phyloP scores from a whole-genome alignment of 1,284 basidiomycete genomes.

The Ganoderma boninense region DNA sequence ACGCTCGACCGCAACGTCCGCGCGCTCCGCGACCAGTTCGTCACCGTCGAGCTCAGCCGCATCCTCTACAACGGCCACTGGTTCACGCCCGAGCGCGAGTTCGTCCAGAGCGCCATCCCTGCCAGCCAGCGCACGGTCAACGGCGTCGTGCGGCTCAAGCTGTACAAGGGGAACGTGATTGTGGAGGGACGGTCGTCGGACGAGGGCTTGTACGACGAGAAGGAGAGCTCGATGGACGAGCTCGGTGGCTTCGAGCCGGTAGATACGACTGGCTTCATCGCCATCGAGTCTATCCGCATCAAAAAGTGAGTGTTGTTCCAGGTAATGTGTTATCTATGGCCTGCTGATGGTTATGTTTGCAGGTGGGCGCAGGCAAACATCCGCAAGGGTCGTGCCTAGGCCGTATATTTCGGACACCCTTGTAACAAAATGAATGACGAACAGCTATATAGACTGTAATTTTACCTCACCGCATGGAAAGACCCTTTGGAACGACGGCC shows the following conservation, averaged over 20 bases:
- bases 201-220: conserved; percentile 96
- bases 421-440: not conserved
- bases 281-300: conserved; percentile 94
- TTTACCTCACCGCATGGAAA: not conserved
- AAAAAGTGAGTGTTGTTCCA: conserved; percentile 77
- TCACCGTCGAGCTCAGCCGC: conserved; percentile 89
- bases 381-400: conserved; percentile 65
- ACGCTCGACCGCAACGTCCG: conserved; percentile 98
- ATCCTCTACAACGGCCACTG: conserved; percentile 98
- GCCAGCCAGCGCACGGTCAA: conserved; percentile 97
- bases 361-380: conserved; percentile 89
- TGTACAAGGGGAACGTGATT: conserved; percentile 97
- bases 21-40: conserved; percentile 92
- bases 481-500: not conserved
- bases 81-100: conserved; percentile 98
- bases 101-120: conserved; percentile 89
- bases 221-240: conserved; percentile 99
- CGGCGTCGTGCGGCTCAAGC: conserved; percentile 87
- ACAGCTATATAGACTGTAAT: conserved; percentile 10
- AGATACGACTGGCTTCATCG: conserved; percentile 93
- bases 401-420: not conserved
- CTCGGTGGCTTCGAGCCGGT: conserved; percentile 96
- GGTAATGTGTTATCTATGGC: not conserved
- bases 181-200: conserved; percentile 93
- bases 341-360: conserved; percentile 5